These are phyloP conservation scores for Heliamphora exappendiculata DNA, from an alignment of 148 eudicot species.

Conservation along the genomic window DNA sequence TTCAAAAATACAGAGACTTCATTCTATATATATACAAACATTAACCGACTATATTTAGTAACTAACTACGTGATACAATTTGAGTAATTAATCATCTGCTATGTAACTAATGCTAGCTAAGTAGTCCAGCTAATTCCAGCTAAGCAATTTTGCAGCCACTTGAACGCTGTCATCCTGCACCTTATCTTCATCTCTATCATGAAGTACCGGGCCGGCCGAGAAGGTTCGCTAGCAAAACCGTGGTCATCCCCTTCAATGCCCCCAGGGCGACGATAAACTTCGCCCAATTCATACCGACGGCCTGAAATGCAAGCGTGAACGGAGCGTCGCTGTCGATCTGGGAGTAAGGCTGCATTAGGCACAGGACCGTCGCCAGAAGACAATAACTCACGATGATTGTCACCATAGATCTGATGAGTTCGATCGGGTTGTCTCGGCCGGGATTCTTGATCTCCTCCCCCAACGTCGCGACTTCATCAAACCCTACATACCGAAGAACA, in stretches of 20 bases:
- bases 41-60: too few species aligned
- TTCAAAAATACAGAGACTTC: too few species aligned
- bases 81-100: too few species aligned
- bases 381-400: constrained; percentile 26
- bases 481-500: constrained; percentile 66
- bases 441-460: constrained; percentile 55
- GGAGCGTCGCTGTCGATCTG: constrained; percentile 37
- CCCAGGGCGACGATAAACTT: constrained; percentile 41
- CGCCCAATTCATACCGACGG: constrained; percentile 42
- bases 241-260: constrained; percentile 46
- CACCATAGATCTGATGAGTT: constrained; percentile 37
- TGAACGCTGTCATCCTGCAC: too few species aligned
- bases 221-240: constrained; percentile 30
- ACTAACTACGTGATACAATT: too few species aligned
- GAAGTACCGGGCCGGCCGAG: constrained; percentile 36
- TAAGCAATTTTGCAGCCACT: too few species aligned
- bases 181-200: too few species aligned
- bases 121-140: too few species aligned
- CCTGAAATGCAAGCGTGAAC: constrained; percentile 36
- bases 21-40: too few species aligned
- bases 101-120: too few species aligned
- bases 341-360: constrained; percentile 41
- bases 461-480: constrained; percentile 44
- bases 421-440: constrained; percentile 39
- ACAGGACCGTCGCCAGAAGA: constrained; percentile 23